Evolutionary conservation across 768 basidiomycete species (phyloP).

Genomic region (Amanita rubescens): DNA sequence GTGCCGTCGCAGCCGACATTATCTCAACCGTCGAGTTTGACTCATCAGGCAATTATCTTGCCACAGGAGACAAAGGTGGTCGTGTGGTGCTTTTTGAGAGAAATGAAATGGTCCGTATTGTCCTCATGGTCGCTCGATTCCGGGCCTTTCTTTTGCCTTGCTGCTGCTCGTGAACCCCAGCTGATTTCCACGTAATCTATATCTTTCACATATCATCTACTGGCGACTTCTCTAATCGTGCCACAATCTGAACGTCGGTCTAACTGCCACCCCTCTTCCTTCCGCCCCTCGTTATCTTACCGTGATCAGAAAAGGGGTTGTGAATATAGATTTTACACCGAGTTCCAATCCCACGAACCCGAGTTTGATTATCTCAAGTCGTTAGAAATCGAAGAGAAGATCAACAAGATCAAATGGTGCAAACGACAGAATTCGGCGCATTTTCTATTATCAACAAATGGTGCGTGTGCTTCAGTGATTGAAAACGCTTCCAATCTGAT

Average conservation of each 20-base stretch:
- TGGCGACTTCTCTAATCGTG: slow-evolving; percentile 23
- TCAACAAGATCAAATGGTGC: slow-evolving; percentile 99
- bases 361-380: slow-evolving; percentile 99
- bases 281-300: slow-evolving; percentile 14
- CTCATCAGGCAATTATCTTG: slow-evolving; percentile 98
- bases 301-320: slow-evolving; percentile 90
- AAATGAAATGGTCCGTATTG: slow-evolving; percentile 75
- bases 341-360: slow-evolving; percentile 99
- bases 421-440: slow-evolving; percentile 96
- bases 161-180: background rate
- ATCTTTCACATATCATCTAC: slow-evolving; percentile 9
- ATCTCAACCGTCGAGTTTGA: slow-evolving; percentile 99
- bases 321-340: slow-evolving; percentile 99
- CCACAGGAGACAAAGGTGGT: slow-evolving; percentile 99
- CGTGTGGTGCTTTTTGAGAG: slow-evolving; percentile 98
- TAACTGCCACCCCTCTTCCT: slow-evolving; percentile 10
- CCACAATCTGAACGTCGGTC: slow-evolving; percentile 7
- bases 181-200: slow-evolving; percentile 3
- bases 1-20: slow-evolving; percentile 78
- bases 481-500: slow-evolving; percentile 6
- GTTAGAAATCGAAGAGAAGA: slow-evolving; percentile 99
- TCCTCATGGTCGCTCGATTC: slow-evolving; percentile 3
- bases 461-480: slow-evolving; percentile 37
- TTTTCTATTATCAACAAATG: slow-evolving; percentile 95
- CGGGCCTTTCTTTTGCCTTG: slow-evolving; percentile 7